Evolutionary conservation across 345 rosid genomes (phyloP).

Genomic region (Kernera saxatilis): DNA sequence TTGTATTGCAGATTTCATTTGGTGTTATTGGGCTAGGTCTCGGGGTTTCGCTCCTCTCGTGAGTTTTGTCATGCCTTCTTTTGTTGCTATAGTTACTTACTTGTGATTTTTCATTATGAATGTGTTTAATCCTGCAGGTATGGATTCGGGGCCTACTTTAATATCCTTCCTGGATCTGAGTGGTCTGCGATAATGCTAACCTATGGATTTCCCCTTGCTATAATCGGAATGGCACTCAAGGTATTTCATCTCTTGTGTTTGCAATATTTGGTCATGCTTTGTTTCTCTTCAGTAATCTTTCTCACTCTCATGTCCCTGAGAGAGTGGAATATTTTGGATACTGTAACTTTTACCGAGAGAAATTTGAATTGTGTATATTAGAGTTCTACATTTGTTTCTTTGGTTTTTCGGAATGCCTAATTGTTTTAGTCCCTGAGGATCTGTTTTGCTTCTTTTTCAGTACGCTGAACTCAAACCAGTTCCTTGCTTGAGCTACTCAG

Average conservation of each 20-base stretch:
- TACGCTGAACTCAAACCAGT: slow-evolving; percentile 98
- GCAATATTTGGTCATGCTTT: background rate
- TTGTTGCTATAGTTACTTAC: background rate
- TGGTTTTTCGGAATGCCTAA: background rate
- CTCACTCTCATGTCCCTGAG: background rate
- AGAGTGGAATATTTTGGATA: background rate
- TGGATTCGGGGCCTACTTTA: slow-evolving; percentile 94
- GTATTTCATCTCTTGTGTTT: slow-evolving; percentile 37
- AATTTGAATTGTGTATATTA: background rate
- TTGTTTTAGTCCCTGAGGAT: background rate
- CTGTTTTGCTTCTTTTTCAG: slow-evolving; percentile 37
- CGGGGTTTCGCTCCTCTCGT: slow-evolving; percentile 79
- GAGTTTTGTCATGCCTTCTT: slow-evolving; percentile 28
- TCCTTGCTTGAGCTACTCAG: slow-evolving; percentile 75
- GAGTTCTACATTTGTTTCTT: background rate
- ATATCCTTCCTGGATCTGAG: slow-evolving; percentile 89
- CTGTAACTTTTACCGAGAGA: background rate
- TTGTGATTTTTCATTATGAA: background rate
- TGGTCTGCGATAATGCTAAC: slow-evolving; percentile 97
- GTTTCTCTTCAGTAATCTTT: background rate
- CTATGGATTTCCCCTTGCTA: slow-evolving; percentile 94
- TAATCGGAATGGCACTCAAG: slow-evolving; percentile 99
- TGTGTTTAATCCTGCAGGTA: slow-evolving; percentile 44
- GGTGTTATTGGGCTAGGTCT: slow-evolving; percentile 83
- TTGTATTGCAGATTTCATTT: slow-evolving; percentile 82